Percentiles rank a stretch among this genome's conserved stretches.
These are phyloP conservation scores for Tothia fuscella DNA, from an alignment of 2,329 filamentous ascomycete species.

Conservation along the genomic window DNA sequence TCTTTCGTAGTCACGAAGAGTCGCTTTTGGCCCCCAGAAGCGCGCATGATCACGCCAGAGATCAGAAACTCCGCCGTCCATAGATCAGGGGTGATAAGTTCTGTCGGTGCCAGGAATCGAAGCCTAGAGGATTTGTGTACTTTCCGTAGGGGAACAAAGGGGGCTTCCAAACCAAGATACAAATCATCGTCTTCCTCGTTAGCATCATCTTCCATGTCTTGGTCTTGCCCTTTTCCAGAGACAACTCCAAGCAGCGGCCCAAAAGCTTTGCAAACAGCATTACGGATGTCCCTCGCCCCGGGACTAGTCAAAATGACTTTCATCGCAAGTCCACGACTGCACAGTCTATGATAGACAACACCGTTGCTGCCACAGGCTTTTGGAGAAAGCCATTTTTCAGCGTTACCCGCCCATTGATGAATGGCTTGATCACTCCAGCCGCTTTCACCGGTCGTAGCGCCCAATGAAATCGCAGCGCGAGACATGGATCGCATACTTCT, in stretches of 20 bases:
- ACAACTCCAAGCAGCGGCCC: slow-evolving; percentile 32
- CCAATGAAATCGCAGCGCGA: slow-evolving; percentile 15
- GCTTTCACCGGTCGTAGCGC: slow-evolving; percentile 29
- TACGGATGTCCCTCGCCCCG: slow-evolving; percentile 56
- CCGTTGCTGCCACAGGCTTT: slow-evolving; percentile 55
- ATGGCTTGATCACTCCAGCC: slow-evolving; percentile 38
- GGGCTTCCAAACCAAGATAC: slow-evolving; percentile 49
- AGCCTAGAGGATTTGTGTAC: slow-evolving; percentile 61
- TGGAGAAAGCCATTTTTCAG: slow-evolving; percentile 49
- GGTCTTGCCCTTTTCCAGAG: not conserved
- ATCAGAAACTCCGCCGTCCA: slow-evolving; percentile 63
- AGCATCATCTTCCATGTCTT: not conserved
- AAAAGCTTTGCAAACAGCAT: slow-evolving; percentile 52
- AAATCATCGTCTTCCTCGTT: slow-evolving; percentile 17
- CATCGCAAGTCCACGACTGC: slow-evolving; percentile 59
- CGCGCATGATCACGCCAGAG: slow-evolving; percentile 62
- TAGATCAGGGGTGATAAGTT: slow-evolving; percentile 59
- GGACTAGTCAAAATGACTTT: slow-evolving; percentile 48
- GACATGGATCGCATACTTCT: slow-evolving; percentile 10
- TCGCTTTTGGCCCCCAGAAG: slow-evolving; percentile 46
- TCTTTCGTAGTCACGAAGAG: slow-evolving; percentile 67
- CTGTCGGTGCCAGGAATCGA: slow-evolving; percentile 55
- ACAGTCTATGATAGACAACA: slow-evolving; percentile 56
- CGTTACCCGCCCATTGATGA: slow-evolving; percentile 32
- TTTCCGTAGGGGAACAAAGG: slow-evolving; percentile 67